A percentile compares a stretch with the other conserved stretches of the same genome.
These are phyloP conservation scores for Citropsis articulata DNA, from an alignment of 345 rosid genomes.

Conservation along the genomic window DNA sequence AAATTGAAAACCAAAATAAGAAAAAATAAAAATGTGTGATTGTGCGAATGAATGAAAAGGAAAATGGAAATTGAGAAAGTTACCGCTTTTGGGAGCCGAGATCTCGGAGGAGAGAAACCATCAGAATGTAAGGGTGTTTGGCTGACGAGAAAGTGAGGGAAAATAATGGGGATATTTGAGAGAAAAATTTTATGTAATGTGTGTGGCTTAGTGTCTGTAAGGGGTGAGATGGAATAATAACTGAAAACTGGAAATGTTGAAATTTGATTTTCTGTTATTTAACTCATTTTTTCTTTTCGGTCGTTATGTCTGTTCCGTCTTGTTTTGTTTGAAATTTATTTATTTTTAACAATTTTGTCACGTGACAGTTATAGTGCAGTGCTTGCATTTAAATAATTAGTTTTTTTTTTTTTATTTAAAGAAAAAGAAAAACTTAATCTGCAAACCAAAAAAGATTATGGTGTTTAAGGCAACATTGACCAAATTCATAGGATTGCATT, in stretches of 20 bases:
- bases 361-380: neutral
- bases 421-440: neutral
- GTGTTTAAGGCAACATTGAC: neutral
- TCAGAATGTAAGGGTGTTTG: constrained; percentile 9
- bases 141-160: constrained; percentile 18
- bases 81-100: constrained; percentile 10
- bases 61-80: neutral
- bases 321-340: neutral
- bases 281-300: neutral
- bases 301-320: neutral
- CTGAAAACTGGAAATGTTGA: neutral
- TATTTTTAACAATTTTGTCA: neutral
- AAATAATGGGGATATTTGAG: neutral
- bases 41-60: neutral
- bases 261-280: constrained; percentile 16
- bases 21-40: neutral
- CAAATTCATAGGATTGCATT: neutral
- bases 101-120: neutral
- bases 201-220: neutral
- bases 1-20: neutral
- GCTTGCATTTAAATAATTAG: neutral
- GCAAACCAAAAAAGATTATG: neutral
- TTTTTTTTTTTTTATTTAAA: neutral
- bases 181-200: too few relatives aligned
- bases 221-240: neutral